phyloP scores from a whole-genome alignment of 2,329 filamentous ascomycete species.

The Herpotrichia juniperi region DNA sequence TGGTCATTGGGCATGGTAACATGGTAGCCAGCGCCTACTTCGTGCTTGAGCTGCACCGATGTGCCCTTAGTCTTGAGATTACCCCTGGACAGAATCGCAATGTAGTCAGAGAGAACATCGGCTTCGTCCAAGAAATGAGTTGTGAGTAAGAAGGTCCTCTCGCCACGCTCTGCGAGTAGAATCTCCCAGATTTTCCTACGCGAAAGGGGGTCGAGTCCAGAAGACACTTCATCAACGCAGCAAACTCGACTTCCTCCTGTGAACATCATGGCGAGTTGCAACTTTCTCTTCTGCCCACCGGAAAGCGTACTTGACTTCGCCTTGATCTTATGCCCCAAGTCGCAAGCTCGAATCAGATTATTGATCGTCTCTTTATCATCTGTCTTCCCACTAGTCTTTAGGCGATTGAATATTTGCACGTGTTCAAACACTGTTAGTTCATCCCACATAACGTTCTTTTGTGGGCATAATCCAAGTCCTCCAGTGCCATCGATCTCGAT shows the following conservation, averaged over 20 bases:
- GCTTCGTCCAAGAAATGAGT: constrained; percentile 96
- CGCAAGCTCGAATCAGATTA: constrained; percentile 71
- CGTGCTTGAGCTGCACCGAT: constrained; percentile 83
- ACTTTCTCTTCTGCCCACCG: constrained; percentile 89
- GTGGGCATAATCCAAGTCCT: constrained; percentile 84
- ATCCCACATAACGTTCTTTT: constrained; percentile 95
- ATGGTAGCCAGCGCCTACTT: constrained; percentile 81
- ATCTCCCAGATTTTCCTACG: constrained; percentile 95
- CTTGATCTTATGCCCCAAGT: constrained; percentile 75
- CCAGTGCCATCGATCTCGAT: constrained; percentile 80
- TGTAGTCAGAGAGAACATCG: constrained; percentile 85
- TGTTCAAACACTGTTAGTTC: constrained; percentile 86
- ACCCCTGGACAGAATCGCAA: constrained; percentile 86
- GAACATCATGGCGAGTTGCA: constrained; percentile 94
- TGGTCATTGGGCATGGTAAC: constrained; percentile 55
- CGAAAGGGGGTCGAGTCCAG: constrained; percentile 84
- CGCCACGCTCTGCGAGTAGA: constrained; percentile 80
- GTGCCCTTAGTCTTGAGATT: constrained; percentile 81
- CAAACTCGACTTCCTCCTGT: constrained; percentile 87
- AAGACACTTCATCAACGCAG: constrained; percentile 90
- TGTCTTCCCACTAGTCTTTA: constrained; percentile 66
- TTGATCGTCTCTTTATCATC: constrained; percentile 66
- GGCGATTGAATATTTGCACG: constrained; percentile 78
- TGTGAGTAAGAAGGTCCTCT: constrained; percentile 82
- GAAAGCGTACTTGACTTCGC: constrained; percentile 79